A percentile compares a stretch with the other conserved stretches of the same genome.
Evolutionary conservation across 257 asterid species (phyloP).

Genomic region (Petrea volubilis): DNA sequence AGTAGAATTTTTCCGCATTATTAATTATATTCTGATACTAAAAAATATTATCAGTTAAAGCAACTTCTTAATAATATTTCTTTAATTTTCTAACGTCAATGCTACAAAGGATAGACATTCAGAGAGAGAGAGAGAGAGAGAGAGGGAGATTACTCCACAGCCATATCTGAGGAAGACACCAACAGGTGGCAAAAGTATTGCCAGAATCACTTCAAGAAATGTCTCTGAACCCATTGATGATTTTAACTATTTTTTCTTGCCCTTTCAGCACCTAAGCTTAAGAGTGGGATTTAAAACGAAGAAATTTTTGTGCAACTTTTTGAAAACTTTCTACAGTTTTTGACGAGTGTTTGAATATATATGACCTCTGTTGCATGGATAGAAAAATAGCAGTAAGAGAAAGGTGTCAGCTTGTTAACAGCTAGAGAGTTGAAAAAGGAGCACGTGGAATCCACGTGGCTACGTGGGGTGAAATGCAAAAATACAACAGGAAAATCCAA

Average conservation of each 20-base stretch:
- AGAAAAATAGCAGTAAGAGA: background rate
- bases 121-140: too few species aligned
- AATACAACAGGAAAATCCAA: background rate
- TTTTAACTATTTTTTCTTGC: too few species aligned
- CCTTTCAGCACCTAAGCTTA: background rate
- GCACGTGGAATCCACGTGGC: constrained; percentile 46
- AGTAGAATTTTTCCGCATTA: too few species aligned
- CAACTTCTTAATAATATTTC: too few species aligned
- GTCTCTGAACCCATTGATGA: constrained; percentile 85
- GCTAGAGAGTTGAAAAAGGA: constrained; percentile 2
- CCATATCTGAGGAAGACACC: constrained; percentile 96
- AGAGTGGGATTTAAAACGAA: background rate
- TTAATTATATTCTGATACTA: too few species aligned
- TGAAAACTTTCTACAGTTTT: too few species aligned
- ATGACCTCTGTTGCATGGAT: background rate
- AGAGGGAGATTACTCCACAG: constrained; percentile 58
- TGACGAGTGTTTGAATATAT: too few species aligned
- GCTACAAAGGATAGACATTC: too few species aligned
- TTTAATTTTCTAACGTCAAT: too few species aligned
- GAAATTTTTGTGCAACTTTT: background rate
- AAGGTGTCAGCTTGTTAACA: constrained; percentile 37
- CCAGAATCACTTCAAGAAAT: constrained; percentile 76
- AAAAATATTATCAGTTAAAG: too few species aligned
- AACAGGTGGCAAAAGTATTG: constrained; percentile 83
- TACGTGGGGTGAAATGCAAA: background rate